phyloP scores from a whole-genome alignment of 2,329 filamentous ascomycete genomes.

The Plenodomus lindquistii region DNA sequence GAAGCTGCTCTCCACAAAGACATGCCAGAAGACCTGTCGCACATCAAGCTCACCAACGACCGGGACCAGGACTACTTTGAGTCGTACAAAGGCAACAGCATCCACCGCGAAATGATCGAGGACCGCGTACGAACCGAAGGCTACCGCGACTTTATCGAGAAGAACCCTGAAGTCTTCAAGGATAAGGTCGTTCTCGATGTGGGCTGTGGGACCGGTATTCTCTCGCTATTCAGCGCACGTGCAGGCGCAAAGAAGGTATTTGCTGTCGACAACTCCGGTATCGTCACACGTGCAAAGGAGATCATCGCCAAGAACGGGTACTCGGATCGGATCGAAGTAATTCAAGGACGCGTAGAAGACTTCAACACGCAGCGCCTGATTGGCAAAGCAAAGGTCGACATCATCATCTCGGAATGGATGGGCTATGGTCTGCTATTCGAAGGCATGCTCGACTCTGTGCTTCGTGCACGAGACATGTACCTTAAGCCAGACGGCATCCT shows the following conservation, averaged over 20 bases:
- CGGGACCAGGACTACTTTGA: slow-evolving; percentile 66
- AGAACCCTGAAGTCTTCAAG: slow-evolving; percentile 83
- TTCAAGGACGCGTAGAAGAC: slow-evolving; percentile 87
- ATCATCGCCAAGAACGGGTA: slow-evolving; percentile 84
- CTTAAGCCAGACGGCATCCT: slow-evolving; percentile 79
- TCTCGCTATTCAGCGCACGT: slow-evolving; percentile 92
- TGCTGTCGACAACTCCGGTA: slow-evolving; percentile 89
- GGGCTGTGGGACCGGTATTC: slow-evolving; percentile 79
- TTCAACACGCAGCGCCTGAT: slow-evolving; percentile 65
- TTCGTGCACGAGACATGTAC: slow-evolving; percentile 86
- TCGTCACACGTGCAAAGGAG: slow-evolving; percentile 82
- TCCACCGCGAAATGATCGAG: slow-evolving; percentile 96
- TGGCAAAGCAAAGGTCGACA: slow-evolving; percentile 69
- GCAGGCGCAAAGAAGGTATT: slow-evolving; percentile 86
- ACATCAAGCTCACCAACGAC: slow-evolving; percentile 42
- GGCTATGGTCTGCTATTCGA: slow-evolving; percentile 92
- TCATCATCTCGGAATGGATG: slow-evolving; percentile 99
- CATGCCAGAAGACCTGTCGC: slow-evolving; percentile 35
- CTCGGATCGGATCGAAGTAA: slow-evolving; percentile 72
- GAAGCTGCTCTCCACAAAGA: slow-evolving; percentile 49
- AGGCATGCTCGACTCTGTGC: slow-evolving; percentile 91
- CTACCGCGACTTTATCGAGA: slow-evolving; percentile 94
- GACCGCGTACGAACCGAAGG: slow-evolving; percentile 85
- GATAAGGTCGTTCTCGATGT: slow-evolving; percentile 89
- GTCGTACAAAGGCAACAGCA: slow-evolving; percentile 69